Percentiles rank a stretch among this genome's conserved stretches.
Conservation (phyloP, 345 rosid genomes). For the Psidium friedrichsthalianum region DNA sequence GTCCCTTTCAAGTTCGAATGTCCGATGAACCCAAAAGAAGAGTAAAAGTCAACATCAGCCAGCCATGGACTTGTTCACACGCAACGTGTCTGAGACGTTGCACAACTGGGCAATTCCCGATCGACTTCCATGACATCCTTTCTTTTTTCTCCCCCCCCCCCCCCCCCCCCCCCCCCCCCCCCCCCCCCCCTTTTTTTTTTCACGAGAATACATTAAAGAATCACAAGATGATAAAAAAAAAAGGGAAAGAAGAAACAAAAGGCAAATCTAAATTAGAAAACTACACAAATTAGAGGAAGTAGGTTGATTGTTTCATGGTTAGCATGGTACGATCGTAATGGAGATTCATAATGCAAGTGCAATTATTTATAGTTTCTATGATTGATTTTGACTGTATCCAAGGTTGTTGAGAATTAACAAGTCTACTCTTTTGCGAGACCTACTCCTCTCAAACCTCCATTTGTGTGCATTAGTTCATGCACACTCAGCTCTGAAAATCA, state of each 20-base stretch:
- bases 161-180: too few relatives aligned
- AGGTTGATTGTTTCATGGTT: background rate
- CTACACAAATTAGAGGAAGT: too few relatives aligned
- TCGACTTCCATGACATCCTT: background rate
- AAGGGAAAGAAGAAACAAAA: background rate
- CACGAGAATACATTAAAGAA: background rate
- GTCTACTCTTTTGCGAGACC: too few relatives aligned
- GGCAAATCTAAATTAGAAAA: background rate
- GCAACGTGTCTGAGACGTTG: background rate
- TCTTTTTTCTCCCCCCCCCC: too few relatives aligned
- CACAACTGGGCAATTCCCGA: background rate
- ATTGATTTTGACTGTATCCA: too few relatives aligned
- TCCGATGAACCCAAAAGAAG: background rate
- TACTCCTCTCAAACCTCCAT: background rate
- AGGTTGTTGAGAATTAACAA: too few relatives aligned
- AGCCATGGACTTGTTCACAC: background rate
- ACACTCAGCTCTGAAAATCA: background rate
- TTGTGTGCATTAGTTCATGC: background rate
- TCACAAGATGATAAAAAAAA: background rate
- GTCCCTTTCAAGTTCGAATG: background rate
- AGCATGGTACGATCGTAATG: background rate
- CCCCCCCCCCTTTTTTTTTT: too few relatives aligned
- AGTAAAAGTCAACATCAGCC: background rate
- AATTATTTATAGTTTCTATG: too few relatives aligned
- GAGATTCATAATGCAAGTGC: background rate